Evolutionary conservation across 192 early-diverging fungal genomes (phyloP).

Genomic region (Glomus cerebriforme): DNA sequence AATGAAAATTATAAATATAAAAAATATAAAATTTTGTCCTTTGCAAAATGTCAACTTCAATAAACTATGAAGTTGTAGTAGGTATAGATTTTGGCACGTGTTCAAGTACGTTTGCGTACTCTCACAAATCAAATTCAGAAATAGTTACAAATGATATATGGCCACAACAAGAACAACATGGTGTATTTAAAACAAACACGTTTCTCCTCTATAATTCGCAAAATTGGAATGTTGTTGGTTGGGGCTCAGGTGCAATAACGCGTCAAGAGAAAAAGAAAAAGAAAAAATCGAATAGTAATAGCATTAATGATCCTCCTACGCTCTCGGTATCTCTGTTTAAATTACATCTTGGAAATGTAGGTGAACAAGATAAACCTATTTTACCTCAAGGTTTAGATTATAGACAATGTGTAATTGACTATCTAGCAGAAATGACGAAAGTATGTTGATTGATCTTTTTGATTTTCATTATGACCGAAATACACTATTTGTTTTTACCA

Average conservation of each 20-base stretch:
- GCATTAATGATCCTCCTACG: neutral
- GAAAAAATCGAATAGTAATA: neutral
- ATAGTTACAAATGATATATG: conserved; percentile 25
- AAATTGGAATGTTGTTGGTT: neutral
- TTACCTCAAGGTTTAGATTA: conserved; percentile 12
- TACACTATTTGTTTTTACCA: neutral
- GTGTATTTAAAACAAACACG: conserved; percentile 25
- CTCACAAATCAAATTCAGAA: neutral
- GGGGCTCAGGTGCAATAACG: neutral
- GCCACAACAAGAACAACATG: conserved; percentile 18
- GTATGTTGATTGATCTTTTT: neutral
- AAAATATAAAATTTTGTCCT: too few relatives aligned
- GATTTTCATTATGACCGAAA: neutral
- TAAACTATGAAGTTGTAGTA: neutral
- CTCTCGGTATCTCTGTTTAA: conserved; percentile 15
- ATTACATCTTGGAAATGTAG: conserved; percentile 3
- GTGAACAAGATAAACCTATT: neutral
- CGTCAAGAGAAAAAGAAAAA: conserved; percentile 16
- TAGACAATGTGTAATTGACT: conserved; percentile 13
- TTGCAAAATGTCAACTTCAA: neutral
- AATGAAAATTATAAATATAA: too few relatives aligned
- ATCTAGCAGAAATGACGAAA: conserved; percentile 19
- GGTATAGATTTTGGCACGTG: conserved; percentile 5
- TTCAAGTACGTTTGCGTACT: conserved; percentile 4
- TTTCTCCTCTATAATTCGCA: conserved; percentile 11